Percentiles rank a stretch among this genome's conserved stretches.
Evolutionary conservation across 164 flowering plant species (phyloP).

Genomic region (Malania oleifera): DNA sequence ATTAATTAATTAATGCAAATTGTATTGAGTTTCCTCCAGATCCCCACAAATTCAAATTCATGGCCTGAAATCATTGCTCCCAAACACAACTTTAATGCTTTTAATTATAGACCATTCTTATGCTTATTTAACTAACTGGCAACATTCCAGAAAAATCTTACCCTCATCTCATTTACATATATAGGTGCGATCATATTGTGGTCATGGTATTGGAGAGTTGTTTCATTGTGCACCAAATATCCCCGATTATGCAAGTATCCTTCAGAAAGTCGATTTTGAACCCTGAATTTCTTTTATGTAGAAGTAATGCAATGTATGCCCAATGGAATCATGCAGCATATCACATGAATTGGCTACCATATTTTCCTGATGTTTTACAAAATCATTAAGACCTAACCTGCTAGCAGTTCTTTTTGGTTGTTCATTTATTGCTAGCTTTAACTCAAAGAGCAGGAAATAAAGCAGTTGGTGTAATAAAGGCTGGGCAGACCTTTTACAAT

Average conservation of each 20-base stretch:
- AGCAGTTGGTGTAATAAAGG: constrained; percentile 98
- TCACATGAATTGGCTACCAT: too few relatives aligned
- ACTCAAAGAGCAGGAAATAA: constrained; percentile 71
- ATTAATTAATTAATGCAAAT: too few relatives aligned
- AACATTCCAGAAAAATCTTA: neutral
- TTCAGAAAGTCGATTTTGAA: constrained; percentile 13
- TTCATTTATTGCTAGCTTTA: constrained; percentile 27
- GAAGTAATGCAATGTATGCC: neutral
- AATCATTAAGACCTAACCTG: neutral
- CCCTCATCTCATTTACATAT: constrained; percentile 8
- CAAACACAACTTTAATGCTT: too few relatives aligned
- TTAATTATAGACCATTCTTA: neutral
- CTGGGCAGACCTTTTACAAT: constrained; percentile 97
- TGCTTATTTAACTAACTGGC: neutral
- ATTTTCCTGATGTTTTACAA: too few relatives aligned
- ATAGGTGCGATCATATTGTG: constrained; percentile 90
- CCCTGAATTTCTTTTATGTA: neutral
- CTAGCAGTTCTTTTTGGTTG: neutral
- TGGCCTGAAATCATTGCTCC: too few relatives aligned
- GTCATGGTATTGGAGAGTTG: constrained; percentile 98
- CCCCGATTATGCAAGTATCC: constrained; percentile 96
- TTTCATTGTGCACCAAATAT: constrained; percentile 98
- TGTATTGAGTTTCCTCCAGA: too few relatives aligned
- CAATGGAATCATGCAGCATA: too few relatives aligned
- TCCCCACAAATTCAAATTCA: too few relatives aligned